Percentiles rank a stretch among this genome's conserved stretches.
phyloP scores from a whole-genome alignment of 768 basidiomycete genomes.

The Lactarius quietus region DNA sequence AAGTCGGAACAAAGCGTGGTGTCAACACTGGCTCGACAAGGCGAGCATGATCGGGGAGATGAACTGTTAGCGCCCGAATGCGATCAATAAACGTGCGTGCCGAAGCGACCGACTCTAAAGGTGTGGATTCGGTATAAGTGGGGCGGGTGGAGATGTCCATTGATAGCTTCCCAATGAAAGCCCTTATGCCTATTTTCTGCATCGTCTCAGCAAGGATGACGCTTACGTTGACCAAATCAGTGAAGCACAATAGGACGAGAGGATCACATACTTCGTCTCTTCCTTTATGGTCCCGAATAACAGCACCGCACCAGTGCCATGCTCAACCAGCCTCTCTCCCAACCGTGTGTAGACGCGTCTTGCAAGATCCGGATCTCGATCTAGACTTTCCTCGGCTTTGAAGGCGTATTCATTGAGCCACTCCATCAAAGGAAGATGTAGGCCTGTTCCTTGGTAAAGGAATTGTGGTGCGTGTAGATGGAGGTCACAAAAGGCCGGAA shows the following conservation, averaged over 20 bases:
- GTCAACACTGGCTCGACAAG: constrained; percentile 82
- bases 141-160: constrained; percentile 79
- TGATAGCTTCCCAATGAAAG: constrained; percentile 85
- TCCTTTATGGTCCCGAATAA: constrained; percentile 83
- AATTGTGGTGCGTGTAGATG: constrained; percentile 90
- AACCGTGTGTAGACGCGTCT: constrained; percentile 63
- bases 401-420: constrained; percentile 84
- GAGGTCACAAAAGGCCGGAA: constrained; percentile 80
- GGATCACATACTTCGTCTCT: constrained; percentile 66
- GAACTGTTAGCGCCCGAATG: constrained; percentile 42
- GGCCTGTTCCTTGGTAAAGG: constrained; percentile 81
- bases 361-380: constrained; percentile 57
- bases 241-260: neutral
- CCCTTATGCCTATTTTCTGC: constrained; percentile 67
- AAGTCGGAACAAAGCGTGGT: constrained; percentile 88
- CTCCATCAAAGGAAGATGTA: constrained; percentile 79
- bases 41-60: constrained; percentile 42
- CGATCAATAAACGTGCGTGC: constrained; percentile 54
- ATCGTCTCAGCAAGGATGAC: constrained; percentile 75
- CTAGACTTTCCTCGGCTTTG: constrained; percentile 74
- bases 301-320: constrained; percentile 73
- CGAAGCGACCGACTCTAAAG: constrained; percentile 45
- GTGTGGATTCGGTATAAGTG: constrained; percentile 65
- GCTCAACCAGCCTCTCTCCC: constrained; percentile 59
- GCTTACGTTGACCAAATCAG: constrained; percentile 37